Conservation (phyloP, 805 yeast species). For the Cyberlindnera mrakii region DNA sequence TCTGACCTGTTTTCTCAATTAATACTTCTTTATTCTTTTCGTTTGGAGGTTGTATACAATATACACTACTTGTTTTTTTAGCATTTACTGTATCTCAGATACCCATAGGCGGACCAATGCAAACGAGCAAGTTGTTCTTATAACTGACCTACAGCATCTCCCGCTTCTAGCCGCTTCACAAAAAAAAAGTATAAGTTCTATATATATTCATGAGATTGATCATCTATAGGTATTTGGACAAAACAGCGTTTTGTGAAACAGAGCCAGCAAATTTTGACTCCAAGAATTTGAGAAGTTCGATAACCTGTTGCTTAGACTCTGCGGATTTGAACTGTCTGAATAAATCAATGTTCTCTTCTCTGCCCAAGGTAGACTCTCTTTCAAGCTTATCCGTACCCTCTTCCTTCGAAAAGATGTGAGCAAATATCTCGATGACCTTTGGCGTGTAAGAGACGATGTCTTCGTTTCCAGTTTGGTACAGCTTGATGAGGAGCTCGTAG, state of each 20-base stretch:
- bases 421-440: conserved; percentile 60
- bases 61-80: too few relatives aligned
- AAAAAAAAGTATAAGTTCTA: not conserved
- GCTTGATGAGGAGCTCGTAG: conserved; percentile 65
- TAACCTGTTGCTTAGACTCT: conserved; percentile 57
- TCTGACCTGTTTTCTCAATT: too few relatives aligned
- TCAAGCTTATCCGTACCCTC: conserved; percentile 64
- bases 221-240: conserved; percentile 21
- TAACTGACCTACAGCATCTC: too few relatives aligned
- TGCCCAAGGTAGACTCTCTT: conserved; percentile 73
- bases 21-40: too few relatives aligned
- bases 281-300: conserved; percentile 67
- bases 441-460: conserved; percentile 50
- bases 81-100: too few relatives aligned
- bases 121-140: too few relatives aligned
- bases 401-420: conserved; percentile 68
- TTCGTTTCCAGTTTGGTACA: conserved; percentile 60
- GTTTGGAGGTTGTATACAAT: too few relatives aligned
- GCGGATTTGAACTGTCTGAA: conserved; percentile 72
- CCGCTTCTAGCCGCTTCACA: too few relatives aligned
- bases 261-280: conserved; percentile 59
- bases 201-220: not conserved
- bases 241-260: conserved; percentile 40
- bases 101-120: too few relatives aligned
- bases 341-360: conserved; percentile 76